phyloP scores from a whole-genome alignment of 306 rosid species.

The Bauhinia variegata region DNA sequence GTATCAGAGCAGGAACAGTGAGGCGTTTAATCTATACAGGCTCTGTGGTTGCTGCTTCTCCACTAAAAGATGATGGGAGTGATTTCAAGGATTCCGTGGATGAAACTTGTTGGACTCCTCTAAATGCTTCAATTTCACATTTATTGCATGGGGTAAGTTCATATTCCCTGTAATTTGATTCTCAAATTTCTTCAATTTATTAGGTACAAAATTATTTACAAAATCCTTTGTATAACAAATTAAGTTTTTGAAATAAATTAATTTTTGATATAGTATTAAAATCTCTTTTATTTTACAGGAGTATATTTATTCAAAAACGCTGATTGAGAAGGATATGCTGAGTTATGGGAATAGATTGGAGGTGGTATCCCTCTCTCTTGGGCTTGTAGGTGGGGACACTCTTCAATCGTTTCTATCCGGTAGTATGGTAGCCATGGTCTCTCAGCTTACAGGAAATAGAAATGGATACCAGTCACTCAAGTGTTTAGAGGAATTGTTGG shows the following conservation, averaged over 20 bases:
- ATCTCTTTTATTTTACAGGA: conserved; percentile 19
- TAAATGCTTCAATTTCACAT: conserved; percentile 28
- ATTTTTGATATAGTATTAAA: no score
- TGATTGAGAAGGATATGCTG: conserved; percentile 43
- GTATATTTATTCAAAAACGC: conserved; percentile 50
- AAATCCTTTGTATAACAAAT: no score
- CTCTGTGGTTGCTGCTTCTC: conserved; percentile 45
- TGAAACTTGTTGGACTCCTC: conserved; percentile 62
- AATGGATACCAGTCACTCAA: background rate
- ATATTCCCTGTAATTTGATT: no score
- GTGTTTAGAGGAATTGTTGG: conserved; percentile 10
- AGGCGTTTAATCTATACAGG: conserved; percentile 53
- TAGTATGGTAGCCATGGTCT: background rate
- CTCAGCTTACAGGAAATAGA: conserved; percentile 34
- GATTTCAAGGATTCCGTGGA: conserved; percentile 41
- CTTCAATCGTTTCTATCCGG: background rate
- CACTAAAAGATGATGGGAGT: conserved; percentile 46
- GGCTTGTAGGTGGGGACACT: conserved; percentile 55
- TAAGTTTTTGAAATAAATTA: no score
- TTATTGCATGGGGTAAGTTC: conserved; percentile 22
- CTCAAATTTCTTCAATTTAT: no score
- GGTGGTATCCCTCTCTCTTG: conserved; percentile 51
- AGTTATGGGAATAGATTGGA: conserved; percentile 43
- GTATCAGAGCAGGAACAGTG: conserved; percentile 44
- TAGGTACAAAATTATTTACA: no score